Conservation (phyloP, 2,329 filamentous ascomycete species). For the Thyridium curvatum region DNA sequence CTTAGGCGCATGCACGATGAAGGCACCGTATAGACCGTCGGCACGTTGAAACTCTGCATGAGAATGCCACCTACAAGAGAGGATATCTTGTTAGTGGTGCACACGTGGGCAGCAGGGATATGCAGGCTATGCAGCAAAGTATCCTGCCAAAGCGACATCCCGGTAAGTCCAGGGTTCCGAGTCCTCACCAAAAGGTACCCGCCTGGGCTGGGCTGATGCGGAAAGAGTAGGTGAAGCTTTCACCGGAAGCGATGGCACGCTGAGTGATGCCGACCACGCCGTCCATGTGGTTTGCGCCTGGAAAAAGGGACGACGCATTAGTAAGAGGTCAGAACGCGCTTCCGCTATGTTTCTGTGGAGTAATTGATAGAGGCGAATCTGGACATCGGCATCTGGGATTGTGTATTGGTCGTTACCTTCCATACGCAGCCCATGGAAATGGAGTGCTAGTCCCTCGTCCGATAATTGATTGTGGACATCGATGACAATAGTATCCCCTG, state of each 20-base stretch:
- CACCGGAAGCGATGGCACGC: not conserved
- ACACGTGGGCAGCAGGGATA: too few relatives aligned
- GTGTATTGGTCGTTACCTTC: not conserved
- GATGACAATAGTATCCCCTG: not conserved
- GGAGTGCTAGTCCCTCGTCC: slow-evolving; percentile 1
- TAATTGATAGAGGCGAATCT: too few relatives aligned
- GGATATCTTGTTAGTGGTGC: too few relatives aligned
- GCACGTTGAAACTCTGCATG: not conserved
- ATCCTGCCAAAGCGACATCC: not conserved
- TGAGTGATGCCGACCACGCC: not conserved
- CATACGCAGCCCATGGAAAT: slow-evolving; percentile 1
- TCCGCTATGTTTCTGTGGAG: too few relatives aligned
- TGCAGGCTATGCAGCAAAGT: too few relatives aligned
- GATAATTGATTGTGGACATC: not conserved
- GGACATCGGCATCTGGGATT: not conserved
- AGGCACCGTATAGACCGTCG: not conserved
- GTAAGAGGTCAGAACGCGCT: too few relatives aligned
- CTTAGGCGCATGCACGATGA: not conserved
- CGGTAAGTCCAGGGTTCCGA: not conserved
- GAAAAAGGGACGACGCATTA: not conserved
- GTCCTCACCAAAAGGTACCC: slow-evolving; percentile 1
- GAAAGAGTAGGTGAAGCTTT: not conserved
- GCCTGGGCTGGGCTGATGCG: not conserved
- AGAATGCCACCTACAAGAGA: not conserved
- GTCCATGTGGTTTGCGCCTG: slow-evolving; percentile 1